Percentiles rank a stretch among this genome's conserved stretches.
Evolutionary conservation across 2,329 filamentous ascomycete species (phyloP).

Genomic region (Trichoderma breve): DNA sequence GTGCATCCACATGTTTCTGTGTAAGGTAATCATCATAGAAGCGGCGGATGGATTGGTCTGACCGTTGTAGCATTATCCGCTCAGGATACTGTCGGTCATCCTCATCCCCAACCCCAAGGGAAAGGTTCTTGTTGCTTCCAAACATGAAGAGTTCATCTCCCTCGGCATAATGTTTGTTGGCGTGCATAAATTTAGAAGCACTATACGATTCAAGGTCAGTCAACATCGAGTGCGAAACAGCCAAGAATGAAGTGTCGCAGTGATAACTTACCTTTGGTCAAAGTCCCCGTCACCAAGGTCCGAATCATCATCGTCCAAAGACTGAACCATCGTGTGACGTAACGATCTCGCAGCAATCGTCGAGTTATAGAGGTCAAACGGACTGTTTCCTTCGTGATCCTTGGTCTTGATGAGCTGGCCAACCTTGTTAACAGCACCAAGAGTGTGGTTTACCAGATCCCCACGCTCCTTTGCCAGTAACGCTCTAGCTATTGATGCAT

Average conservation of each 20-base stretch:
- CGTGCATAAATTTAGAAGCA: neutral
- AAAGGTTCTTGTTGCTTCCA: slow-evolving; percentile 94
- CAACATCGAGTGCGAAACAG: neutral
- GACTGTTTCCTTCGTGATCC: slow-evolving; percentile 90
- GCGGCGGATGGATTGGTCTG: slow-evolving; percentile 70
- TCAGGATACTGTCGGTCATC: slow-evolving; percentile 94
- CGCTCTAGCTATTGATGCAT: slow-evolving; percentile 78
- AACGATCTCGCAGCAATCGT: slow-evolving; percentile 80
- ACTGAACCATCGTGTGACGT: slow-evolving; percentile 45
- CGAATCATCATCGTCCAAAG: slow-evolving; percentile 51
- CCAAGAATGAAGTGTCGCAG: neutral
- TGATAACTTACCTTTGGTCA: slow-evolving; percentile 31
- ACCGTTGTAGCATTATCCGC: slow-evolving; percentile 71
- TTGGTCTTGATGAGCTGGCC: slow-evolving; percentile 89
- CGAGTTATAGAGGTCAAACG: slow-evolving; percentile 87
- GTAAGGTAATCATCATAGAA: slow-evolving; percentile 70
- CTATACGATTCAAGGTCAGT: neutral
- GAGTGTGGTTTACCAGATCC: slow-evolving; percentile 59
- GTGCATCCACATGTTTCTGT: slow-evolving; percentile 37
- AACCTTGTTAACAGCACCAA: slow-evolving; percentile 58
- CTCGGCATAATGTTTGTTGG: slow-evolving; percentile 22
- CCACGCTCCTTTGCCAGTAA: slow-evolving; percentile 76
- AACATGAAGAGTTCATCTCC: slow-evolving; percentile 92
- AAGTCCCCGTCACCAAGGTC: slow-evolving; percentile 50
- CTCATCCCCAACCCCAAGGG: slow-evolving; percentile 89